Conservation (phyloP, 1,284 basidiomycete genomes). For the Trichosporon inkin region DNA sequence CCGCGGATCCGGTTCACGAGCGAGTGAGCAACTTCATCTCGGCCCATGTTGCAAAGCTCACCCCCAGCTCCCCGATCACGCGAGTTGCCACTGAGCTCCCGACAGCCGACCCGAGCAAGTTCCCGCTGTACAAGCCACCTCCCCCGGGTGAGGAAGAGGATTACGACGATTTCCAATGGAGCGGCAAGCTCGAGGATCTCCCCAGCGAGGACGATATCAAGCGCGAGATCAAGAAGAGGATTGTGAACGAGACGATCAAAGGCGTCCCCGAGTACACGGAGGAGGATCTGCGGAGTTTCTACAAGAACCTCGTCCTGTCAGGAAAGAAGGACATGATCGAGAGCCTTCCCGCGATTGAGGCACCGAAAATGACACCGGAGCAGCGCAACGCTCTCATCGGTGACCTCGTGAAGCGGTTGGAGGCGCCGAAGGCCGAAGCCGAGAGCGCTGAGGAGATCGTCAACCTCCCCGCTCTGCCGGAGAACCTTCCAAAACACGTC, state of each 20-base stretch:
- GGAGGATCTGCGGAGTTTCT: constrained; percentile 34
- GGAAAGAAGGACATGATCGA: constrained; percentile 21
- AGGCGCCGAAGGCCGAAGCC: background rate
- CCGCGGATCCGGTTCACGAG: constrained; percentile 9
- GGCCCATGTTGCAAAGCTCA: background rate
- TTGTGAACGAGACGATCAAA: constrained; percentile 23
- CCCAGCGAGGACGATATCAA: constrained; percentile 25
- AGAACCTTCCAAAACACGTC: constrained; percentile 22
- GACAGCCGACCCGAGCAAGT: constrained; percentile 11
- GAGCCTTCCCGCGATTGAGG: constrained; percentile 13
- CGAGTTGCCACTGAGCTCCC: constrained; percentile 7
- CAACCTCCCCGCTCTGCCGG: constrained; percentile 2
- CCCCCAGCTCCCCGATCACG: background rate
- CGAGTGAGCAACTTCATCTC: background rate
- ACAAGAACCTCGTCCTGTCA: constrained; percentile 31
- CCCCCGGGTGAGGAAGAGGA: background rate
- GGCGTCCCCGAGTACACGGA: constrained; percentile 29
- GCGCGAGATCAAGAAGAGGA: constrained; percentile 21
- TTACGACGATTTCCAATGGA: constrained; percentile 11
- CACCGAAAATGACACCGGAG: constrained; percentile 10
- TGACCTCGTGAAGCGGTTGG: constrained; percentile 11
- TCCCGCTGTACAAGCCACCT: constrained; percentile 20
- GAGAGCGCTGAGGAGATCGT: constrained; percentile 12
- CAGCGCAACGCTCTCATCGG: constrained; percentile 11
- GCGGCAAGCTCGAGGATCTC: constrained; percentile 17